Base-by-base conservation (phyloP, 2,329 filamentous ascomycete species). In the Paramyrothecium roridum region DNA sequence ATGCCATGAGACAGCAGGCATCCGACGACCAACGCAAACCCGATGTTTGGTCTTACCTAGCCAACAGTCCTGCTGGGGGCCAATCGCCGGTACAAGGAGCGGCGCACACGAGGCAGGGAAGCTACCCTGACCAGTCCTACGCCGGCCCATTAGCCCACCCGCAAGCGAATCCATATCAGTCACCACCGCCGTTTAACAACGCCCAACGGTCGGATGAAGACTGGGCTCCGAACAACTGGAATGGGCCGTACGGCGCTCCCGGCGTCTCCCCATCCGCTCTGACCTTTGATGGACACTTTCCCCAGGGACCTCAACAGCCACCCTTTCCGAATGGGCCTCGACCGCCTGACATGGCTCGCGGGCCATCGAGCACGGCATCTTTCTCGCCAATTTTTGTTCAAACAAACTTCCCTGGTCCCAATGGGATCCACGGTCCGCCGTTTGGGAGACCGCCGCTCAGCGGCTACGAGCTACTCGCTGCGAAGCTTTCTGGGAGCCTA, bases 391-490 rank as follows among this genome's bases (percentile, higher is more conserved):
- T 34, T 58, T 57, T 21, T 45, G 56, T 33, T 7, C 46, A 48
- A 8, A 22, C 23, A 16, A 43, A 43, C 12, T 43, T 43, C 37
- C 37, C 37, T 16, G 37, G 37, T 10, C 37, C 37, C n/a, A 43
- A 43, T 19, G 37, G 37, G 12, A 13, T 43, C 4, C 37, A 16
- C 16, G n/a, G 13, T 16, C 37, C 37, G 13, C 37, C 37, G 7
- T 43, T 43, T 19, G 13, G 13, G 12, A 43, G 75, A 58, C 62
- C 77, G 16, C 74, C 76, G 11, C 60, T 80, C 40, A 79, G 79
- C 2, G 86, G 86, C 0, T 89, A 90, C 62, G 83, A 88, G 60
- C 74, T 84, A 2, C 69, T 90, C 11, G 84, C 87, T 1, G 76
- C 80, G 2, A 79, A 77, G 50, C 67, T 89, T 4, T 65, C 61